Evolutionary conservation across 495 filamentous ascomycete genomes (phyloP).

Genomic region (Aspergillus bridgeri): DNA sequence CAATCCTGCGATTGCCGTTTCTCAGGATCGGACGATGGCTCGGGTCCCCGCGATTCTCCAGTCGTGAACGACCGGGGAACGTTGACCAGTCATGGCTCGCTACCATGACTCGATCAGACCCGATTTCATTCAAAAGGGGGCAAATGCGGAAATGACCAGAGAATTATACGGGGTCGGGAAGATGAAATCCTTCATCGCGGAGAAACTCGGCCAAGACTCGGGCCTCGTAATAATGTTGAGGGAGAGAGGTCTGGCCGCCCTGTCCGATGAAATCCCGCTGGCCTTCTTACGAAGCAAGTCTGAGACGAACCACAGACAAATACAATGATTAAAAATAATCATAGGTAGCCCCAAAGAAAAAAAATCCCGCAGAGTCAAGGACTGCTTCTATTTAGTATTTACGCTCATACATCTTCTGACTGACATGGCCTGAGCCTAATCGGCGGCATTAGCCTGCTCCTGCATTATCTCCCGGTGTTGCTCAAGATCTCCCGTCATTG

Average conservation of each 20-base stretch:
- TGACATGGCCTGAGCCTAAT: neutral
- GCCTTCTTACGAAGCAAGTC: neutral
- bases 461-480: neutral
- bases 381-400: neutral
- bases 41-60: neutral
- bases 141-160: neutral
- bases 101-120: neutral
- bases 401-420: neutral
- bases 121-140: neutral
- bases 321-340: neutral
- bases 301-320: neutral
- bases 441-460: neutral
- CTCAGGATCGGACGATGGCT: neutral
- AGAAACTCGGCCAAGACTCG: neutral
- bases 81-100: neutral
- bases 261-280: neutral
- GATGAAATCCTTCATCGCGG: neutral
- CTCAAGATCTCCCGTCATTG: neutral
- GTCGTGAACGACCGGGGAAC: neutral
- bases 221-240: neutral
- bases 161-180: neutral
- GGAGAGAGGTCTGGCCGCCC: neutral
- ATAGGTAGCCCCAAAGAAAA: too few species aligned
- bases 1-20: neutral
- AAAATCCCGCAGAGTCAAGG: neutral